Evolutionary conservation across 2,329 filamentous ascomycete species (phyloP).

Genomic region (Fusarium papillatum): DNA sequence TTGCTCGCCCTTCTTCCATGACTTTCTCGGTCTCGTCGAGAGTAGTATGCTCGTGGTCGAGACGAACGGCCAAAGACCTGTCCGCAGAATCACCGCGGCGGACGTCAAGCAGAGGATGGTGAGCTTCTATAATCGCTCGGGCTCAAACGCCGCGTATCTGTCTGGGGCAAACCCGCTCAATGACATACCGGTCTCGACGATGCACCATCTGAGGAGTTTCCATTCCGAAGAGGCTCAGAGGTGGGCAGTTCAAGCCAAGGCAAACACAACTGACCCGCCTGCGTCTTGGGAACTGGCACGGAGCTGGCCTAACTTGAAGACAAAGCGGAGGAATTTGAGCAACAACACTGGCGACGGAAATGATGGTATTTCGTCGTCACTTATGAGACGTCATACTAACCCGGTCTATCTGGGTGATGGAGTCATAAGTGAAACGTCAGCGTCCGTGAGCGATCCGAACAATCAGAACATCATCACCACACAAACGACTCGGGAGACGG

Average conservation of each 20-base stretch:
- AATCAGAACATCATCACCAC: neutral
- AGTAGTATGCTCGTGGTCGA: neutral
- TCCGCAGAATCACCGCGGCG: neutral
- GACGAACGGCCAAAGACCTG: neutral
- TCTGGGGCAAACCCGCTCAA: neutral
- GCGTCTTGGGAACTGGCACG: neutral
- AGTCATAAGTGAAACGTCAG: neutral
- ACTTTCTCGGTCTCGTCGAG: neutral
- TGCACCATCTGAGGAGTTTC: neutral
- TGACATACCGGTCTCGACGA: neutral
- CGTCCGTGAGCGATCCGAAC: neutral
- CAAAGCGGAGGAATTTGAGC: neutral
- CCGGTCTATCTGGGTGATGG: neutral
- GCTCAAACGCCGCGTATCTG: neutral
- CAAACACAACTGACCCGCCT: neutral
- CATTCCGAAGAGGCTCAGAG: neutral
- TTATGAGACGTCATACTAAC: neutral
- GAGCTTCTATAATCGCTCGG: neutral
- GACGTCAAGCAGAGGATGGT: neutral
- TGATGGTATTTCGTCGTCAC: neutral
- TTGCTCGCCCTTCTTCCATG: neutral
- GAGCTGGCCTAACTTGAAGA: neutral
- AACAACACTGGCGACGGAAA: neutral
- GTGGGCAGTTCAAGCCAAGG: neutral
- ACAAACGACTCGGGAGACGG: neutral